These are phyloP conservation scores for Plasmodium berghei DNA, from an alignment of 169 alveolate genomes.

Conservation along the genomic window DNA sequence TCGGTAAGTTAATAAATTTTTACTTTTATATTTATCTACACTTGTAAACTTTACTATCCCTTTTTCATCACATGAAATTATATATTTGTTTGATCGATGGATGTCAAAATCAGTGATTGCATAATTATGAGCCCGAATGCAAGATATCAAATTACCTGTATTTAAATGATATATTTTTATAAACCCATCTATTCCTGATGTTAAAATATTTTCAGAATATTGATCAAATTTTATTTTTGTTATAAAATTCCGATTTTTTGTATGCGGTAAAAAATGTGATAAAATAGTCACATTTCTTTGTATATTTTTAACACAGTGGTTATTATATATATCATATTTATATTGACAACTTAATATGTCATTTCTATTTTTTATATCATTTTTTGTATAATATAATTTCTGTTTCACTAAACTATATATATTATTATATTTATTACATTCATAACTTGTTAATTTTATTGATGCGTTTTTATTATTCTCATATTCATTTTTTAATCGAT, in stretches of 20 bases:
- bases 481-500: constrained; percentile 61
- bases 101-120: constrained; percentile 65
- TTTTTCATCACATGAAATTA: constrained; percentile 64
- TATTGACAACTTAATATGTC: constrained; percentile 1
- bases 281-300: constrained; percentile 57
- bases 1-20: constrained; percentile 45
- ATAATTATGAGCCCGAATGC: constrained; percentile 33
- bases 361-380: constrained; percentile 27
- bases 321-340: constrained; percentile 29
- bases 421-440: constrained; percentile 32
- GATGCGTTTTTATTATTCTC: constrained; percentile 38
- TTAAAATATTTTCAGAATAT: constrained; percentile 31
- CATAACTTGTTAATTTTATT: constrained; percentile 48
- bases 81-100: constrained; percentile 64
- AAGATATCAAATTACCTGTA: constrained; percentile 55
- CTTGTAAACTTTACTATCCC: constrained; percentile 44
- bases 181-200: constrained; percentile 72
- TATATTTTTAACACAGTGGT: constrained; percentile 51
- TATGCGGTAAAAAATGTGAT: constrained; percentile 66
- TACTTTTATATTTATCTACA: constrained; percentile 41
- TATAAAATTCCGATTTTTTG: constrained; percentile 45
- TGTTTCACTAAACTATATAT: constrained; percentile 31
- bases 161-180: constrained; percentile 48
- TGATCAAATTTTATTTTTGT: constrained; percentile 58
- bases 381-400: constrained; percentile 30